phyloP scores from a whole-genome alignment of 768 basidiomycete species.

The Serendipita indica region DNA sequence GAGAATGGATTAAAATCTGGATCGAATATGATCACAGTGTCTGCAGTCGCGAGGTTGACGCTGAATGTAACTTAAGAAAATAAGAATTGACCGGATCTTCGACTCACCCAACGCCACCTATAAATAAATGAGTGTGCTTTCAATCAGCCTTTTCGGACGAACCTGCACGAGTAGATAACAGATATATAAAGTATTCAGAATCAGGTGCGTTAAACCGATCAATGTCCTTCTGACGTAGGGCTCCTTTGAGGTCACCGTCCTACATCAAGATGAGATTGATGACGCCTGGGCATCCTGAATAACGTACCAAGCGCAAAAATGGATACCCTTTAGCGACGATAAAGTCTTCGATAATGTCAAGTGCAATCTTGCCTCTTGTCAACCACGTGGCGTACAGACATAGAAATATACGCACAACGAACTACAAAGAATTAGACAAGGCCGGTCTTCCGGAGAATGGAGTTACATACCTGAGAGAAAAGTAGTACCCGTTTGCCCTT shows the following conservation, averaged over 20 bases:
- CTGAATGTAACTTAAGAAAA: conserved; percentile 21
- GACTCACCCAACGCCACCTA: background rate
- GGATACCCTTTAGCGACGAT: conserved; percentile 64
- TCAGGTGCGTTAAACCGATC: conserved; percentile 82
- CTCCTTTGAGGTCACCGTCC: conserved; percentile 82
- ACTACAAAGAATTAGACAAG: background rate
- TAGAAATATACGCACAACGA: background rate
- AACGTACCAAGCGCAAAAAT: conserved; percentile 56
- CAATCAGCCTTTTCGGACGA: conserved; percentile 50
- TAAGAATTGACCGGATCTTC: background rate
- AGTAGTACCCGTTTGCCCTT: conserved; percentile 79
- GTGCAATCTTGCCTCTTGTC: conserved; percentile 69
- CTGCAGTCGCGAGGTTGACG: conserved; percentile 80
- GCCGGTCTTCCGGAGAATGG: background rate
- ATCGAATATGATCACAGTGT: conserved; percentile 87
- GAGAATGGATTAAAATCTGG: conserved; percentile 98
- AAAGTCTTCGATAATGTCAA: conserved; percentile 84
- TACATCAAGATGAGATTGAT: conserved; percentile 21
- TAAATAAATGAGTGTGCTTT: conserved; percentile 9
- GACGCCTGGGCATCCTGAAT: conserved; percentile 7
- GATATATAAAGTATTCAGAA: conserved; percentile 81
- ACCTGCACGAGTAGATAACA: conserved; percentile 85
- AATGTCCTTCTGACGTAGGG: conserved; percentile 83
- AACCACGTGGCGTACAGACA: conserved; percentile 3
- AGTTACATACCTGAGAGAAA: conserved; percentile 65